Conservation (phyloP, 2,329 filamentous ascomycete genomes). For the Paecilomyces fulvus region DNA sequence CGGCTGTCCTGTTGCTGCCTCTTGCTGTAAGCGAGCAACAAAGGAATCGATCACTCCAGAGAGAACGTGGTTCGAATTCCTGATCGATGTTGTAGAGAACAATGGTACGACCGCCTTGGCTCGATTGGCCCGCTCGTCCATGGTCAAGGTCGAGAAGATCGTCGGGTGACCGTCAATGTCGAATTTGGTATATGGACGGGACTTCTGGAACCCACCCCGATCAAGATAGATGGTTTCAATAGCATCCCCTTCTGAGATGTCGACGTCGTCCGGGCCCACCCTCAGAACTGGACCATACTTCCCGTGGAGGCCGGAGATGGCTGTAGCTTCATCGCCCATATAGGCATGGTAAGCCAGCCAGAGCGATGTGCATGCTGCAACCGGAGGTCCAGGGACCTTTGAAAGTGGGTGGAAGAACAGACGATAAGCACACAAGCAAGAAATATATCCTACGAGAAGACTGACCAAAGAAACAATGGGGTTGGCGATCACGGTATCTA, state of each 20-base stretch:
- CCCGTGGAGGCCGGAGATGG: conserved; percentile 19
- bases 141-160: conserved; percentile 43
- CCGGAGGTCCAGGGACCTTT: conserved; percentile 30
- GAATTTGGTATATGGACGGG: conserved; percentile 46
- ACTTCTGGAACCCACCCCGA: conserved; percentile 47
- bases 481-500: neutral
- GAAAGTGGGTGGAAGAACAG: conserved; percentile 32
- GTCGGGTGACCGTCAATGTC: conserved; percentile 48
- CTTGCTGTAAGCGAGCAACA: conserved; percentile 10
- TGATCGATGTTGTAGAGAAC: conserved; percentile 28
- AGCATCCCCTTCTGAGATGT: conserved; percentile 38
- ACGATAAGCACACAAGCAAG: conserved; percentile 19
- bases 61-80: conserved; percentile 10
- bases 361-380: conserved; percentile 24
- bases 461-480: neutral
- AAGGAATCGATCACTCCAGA: conserved; percentile 13
- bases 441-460: neutral
- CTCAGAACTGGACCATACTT: conserved; percentile 29
- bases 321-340: conserved; percentile 24
- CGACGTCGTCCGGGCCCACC: conserved; percentile 31
- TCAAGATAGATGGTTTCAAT: conserved; percentile 44
- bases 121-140: conserved; percentile 34
- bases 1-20: conserved; percentile 7
- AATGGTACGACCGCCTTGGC: conserved; percentile 45
- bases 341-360: conserved; percentile 25